Evolutionary conservation across 1,139 yeast genomes (phyloP), one percentile per base, ranked within the genome.

Genomic region (Lodderomyces oxycetoniae): DNA sequence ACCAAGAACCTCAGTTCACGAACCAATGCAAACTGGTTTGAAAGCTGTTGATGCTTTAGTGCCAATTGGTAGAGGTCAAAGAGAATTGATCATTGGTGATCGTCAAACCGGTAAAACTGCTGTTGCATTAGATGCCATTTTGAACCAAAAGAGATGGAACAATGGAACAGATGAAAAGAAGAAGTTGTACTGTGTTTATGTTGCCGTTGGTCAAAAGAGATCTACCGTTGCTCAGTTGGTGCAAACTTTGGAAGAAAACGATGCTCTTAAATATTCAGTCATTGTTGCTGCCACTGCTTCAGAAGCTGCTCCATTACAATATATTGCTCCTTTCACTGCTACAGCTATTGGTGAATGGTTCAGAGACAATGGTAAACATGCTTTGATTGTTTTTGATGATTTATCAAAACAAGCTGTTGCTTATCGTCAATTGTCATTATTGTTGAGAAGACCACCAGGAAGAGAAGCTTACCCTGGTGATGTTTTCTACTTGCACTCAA

Each of bases 51-150:
- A 91, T 67, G 94, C 98, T 63, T 83, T 91, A 62, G 99, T 91
- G 69, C 98, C 98, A 71, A 73, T 91, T 59, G 98, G 98, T 66
- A 93, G 98, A 84, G 98, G 98, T 67, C 98, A 91, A 77, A 93
- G 98, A 86, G 98, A 91, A 78, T 77, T 91, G 85, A 91, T 91
- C 63, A 91, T 91, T 66, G 98, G 98, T 83, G 98, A 91, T 72
- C 91, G 98, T 81, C 98, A 91, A 78, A 91, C 98, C 57, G 98
- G 98, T 84, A 91, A 91, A 80, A 91, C 98, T 62, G 96, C 97
- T 51, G 96, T 91, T 57, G 98, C 97, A 57, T 70, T 91, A 58
- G 98, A 91, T 73, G 81, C 98, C 73, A 91, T 91, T 64, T 82
- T 91, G 66, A 91, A 91, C 78, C 99, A 91, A 77, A 91, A 89